Percentiles rank a stretch among this genome's conserved stretches.
phyloP scores from a whole-genome alignment of 164 flowering plant genomes.

The Aristolochia californica region DNA sequence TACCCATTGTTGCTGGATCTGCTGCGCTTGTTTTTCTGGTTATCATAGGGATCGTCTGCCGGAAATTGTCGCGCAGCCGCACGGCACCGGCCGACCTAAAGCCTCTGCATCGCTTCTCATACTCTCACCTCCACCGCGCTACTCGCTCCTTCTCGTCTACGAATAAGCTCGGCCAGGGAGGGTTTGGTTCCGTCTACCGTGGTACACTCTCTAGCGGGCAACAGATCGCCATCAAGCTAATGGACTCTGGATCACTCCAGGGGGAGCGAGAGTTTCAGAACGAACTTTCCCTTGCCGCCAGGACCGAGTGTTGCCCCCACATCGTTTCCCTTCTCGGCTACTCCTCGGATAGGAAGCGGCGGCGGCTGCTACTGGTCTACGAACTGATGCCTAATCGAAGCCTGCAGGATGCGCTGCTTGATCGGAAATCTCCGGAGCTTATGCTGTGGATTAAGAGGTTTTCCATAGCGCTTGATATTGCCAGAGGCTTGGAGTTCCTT shows the following conservation, averaged over 20 bases:
- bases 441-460: constrained; percentile 54
- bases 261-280: constrained; percentile 86
- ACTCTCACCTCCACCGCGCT: constrained; percentile 46
- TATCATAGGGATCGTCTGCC: constrained; percentile 15
- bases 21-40: constrained; percentile 20
- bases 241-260: constrained; percentile 70
- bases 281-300: constrained; percentile 51
- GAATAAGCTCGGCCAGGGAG: constrained; percentile 76
- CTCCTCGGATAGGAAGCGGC: constrained; percentile 32
- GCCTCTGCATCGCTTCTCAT: constrained; percentile 50
- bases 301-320: constrained; percentile 18
- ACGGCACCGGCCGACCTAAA: constrained; percentile 58
- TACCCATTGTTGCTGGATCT: constrained; percentile 22
- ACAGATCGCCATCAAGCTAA: constrained; percentile 59
- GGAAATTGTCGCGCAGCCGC: constrained; percentile 42
- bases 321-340: constrained; percentile 52
- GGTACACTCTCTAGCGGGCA: constrained; percentile 36
- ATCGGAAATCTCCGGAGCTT: constrained; percentile 51
- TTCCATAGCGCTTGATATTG: constrained; percentile 35
- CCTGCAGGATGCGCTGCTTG: constrained; percentile 70
- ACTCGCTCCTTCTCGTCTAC: constrained; percentile 50
- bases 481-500: constrained; percentile 51
- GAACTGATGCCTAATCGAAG: constrained; percentile 81
- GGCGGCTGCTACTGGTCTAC: constrained; percentile 48
- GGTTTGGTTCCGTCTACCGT: constrained; percentile 71